These are phyloP conservation scores for Linnemannia exigua DNA, from an alignment of 192 early-diverging fungal genomes.

Conservation along the genomic window DNA sequence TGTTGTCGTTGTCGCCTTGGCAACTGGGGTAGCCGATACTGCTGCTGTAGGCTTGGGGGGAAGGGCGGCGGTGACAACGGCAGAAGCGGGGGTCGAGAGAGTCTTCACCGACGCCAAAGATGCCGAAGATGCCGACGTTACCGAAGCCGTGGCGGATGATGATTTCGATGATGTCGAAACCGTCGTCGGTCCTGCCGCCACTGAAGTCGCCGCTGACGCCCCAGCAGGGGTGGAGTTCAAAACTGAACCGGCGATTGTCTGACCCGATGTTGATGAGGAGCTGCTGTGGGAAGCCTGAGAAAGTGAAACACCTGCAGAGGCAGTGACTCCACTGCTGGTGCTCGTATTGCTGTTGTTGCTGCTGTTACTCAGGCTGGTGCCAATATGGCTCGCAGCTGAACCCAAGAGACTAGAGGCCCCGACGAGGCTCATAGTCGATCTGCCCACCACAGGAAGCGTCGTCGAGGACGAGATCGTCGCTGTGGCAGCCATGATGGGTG, in stretches of 20 bases:
- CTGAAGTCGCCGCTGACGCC: not conserved
- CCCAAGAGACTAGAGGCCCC: slow-evolving; percentile 25
- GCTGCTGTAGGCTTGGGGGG: not conserved
- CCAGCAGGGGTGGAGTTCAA: not conserved
- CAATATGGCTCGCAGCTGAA: not conserved
- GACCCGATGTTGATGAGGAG: not conserved
- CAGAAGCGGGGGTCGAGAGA: slow-evolving; percentile 5
- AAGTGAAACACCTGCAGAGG: not conserved
- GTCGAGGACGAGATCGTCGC: slow-evolving; percentile 55
- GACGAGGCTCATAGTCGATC: slow-evolving; percentile 56
- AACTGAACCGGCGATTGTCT: slow-evolving; percentile 4
- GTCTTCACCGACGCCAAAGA: slow-evolving; percentile 13
- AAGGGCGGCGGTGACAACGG: not conserved
- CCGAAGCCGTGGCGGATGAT: not conserved
- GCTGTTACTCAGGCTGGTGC: slow-evolving; percentile 8
- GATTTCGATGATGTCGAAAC: slow-evolving; percentile 1
- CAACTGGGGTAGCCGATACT: not conserved
- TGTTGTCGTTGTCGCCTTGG: slow-evolving; percentile 6
- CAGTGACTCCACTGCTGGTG: not conserved
- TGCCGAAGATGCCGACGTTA: not conserved
- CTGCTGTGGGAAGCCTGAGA: not conserved
- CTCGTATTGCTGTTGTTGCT: not conserved
- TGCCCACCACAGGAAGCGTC: slow-evolving; percentile 51
- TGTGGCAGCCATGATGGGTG: slow-evolving; percentile 54
- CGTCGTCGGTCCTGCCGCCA: not conserved